These are phyloP conservation scores for Malus domestica DNA, from an alignment of 306 rosid species.

Conservation along the genomic window ASM211411v1 NC_041797.1:36591501-36592000, in stretches of 20 bases:
- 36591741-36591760: not conserved
- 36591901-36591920: constrained; percentile 22
- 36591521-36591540: not conserved
- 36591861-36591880: not conserved
- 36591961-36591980: constrained; percentile 60
- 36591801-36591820: constrained; percentile 17
- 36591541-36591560: too few species aligned
- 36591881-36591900: not conserved
- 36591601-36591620: too few species aligned
- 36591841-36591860: constrained; percentile 15
- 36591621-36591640: too few species aligned
- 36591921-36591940: constrained; percentile 75
- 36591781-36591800: constrained; percentile 26
- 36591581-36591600: not conserved
- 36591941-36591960: constrained; percentile 64
- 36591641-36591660: too few species aligned
- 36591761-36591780: constrained; percentile 27
- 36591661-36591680: not conserved
- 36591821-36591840: not conserved
- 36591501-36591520: not conserved
- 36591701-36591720: not conserved
- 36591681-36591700: not conserved
- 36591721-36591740: not conserved
- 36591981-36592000: constrained; percentile 94
- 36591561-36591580: not conserved